Conservation (phyloP, 2,329 filamentous ascomycete genomes). For the Hypoxylon sp. region DNA sequence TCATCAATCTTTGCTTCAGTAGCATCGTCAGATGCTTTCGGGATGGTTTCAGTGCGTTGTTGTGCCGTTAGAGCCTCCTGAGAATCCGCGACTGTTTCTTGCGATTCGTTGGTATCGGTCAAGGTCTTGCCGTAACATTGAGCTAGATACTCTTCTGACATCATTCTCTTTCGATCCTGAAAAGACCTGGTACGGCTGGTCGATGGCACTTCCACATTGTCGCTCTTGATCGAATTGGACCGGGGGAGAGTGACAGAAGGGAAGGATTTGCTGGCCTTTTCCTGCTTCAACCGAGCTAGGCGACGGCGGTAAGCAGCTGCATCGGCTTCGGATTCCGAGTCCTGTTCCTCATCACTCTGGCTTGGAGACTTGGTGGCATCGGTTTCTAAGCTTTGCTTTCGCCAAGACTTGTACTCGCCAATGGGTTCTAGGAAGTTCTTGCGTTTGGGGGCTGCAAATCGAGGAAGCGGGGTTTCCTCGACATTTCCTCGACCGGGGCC, state of each 20-base stretch:
- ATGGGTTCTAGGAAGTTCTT: constrained; percentile 51
- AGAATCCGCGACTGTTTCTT: constrained; percentile 54
- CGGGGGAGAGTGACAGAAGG: constrained; percentile 48
- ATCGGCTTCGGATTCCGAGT: constrained; percentile 51
- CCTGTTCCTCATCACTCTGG: constrained; percentile 39
- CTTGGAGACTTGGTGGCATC: constrained; percentile 38
- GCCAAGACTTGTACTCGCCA: constrained; percentile 49
- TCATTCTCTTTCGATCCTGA: constrained; percentile 7
- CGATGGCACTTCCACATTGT: constrained; percentile 53
- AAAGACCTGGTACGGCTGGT: constrained; percentile 48
- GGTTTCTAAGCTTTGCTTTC: constrained; percentile 38
- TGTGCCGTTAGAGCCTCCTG: constrained; percentile 45
- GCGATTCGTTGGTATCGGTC: constrained; percentile 47
- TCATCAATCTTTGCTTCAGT: constrained; percentile 12
- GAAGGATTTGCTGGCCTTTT: constrained; percentile 50
- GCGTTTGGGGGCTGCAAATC: constrained; percentile 24
- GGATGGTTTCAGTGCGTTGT: constrained; percentile 11
- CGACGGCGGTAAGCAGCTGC: constrained; percentile 48
- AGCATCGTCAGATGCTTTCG: constrained; percentile 12
- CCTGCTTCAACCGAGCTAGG: constrained; percentile 49
- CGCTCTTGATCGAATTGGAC: constrained; percentile 40
- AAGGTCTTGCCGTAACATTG: constrained; percentile 40
- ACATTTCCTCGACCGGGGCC: constrained; percentile 30
- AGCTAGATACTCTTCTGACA: constrained; percentile 36
- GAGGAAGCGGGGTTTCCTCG: constrained; percentile 40